Evolutionary conservation across 345 rosid genomes (phyloP).

Genomic region (Lepidium africanum): DNA sequence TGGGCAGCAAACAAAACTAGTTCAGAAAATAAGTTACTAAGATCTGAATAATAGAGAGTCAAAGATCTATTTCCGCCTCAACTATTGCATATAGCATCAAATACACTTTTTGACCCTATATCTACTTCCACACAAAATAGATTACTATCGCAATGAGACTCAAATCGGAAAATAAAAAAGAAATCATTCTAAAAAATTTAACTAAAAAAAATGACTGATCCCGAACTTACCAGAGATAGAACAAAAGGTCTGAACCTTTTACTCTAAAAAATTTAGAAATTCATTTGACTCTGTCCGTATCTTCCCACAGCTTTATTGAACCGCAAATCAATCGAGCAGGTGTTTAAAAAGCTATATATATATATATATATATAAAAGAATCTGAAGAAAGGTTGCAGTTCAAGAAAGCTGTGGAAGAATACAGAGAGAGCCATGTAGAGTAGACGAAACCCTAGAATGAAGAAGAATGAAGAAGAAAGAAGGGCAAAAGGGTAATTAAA

Average conservation of each 20-base stretch:
- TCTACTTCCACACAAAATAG: too few species aligned
- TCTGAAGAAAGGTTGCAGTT: conserved; percentile 48
- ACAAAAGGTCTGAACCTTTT: background rate
- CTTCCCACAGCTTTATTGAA: conserved; percentile 99
- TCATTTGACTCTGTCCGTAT: conserved; percentile 48
- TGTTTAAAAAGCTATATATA: background rate
- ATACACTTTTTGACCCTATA: too few species aligned
- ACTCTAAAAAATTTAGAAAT: too few species aligned
- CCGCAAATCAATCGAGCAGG: conserved; percentile 25
- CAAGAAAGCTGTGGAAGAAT: conserved; percentile 99
- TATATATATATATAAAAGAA: background rate
- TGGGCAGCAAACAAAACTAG: background rate
- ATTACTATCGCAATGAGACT: background rate
- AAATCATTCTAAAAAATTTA: too few species aligned
- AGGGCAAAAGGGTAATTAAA: background rate
- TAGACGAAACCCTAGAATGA: conserved; percentile 12
- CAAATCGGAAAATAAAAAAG: background rate
- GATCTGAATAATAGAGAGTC: background rate
- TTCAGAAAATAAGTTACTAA: background rate
- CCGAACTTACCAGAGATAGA: too few species aligned
- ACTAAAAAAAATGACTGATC: too few species aligned
- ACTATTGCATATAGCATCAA: too few species aligned
- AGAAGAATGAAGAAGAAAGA: background rate
- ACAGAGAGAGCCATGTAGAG: conserved; percentile 55
- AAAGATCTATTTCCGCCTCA: too few species aligned